phyloP scores from a whole-genome alignment of 2,329 filamentous ascomycete genomes.

The Trichoderma breve region DNA sequence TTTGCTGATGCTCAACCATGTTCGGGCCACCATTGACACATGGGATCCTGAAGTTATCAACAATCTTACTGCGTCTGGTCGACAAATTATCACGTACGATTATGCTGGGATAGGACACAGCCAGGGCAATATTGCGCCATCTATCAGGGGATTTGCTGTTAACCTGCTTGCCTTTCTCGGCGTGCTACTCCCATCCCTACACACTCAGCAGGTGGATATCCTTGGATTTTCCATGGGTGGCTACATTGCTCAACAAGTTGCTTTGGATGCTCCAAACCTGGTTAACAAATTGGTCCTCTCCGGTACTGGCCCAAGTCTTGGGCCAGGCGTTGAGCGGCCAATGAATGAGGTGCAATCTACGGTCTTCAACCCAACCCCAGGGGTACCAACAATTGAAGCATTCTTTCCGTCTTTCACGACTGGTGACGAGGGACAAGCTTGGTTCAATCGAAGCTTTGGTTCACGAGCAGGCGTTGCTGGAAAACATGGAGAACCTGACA shows the following conservation, averaged over 20 bases:
- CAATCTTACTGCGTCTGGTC: slow-evolving; percentile 49
- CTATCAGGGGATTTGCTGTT: neutral
- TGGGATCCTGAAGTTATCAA: slow-evolving; percentile 44
- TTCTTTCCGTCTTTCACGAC: slow-evolving; percentile 7
- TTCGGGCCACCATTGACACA: slow-evolving; percentile 32
- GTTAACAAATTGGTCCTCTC: slow-evolving; percentile 44
- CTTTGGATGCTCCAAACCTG: slow-evolving; percentile 37
- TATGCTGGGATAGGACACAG: slow-evolving; percentile 22
- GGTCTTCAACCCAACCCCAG: neutral
- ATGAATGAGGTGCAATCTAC: slow-evolving; percentile 10
- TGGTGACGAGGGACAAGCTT: neutral
- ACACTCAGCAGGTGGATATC: slow-evolving; percentile 36
- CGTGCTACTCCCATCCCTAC: neutral
- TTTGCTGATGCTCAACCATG: slow-evolving; percentile 26
- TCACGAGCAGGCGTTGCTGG: neutral
- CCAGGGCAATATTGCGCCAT: neutral
- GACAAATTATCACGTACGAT: slow-evolving; percentile 32
- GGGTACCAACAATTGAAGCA: neutral
- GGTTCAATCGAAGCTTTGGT: neutral
- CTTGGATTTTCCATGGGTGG: slow-evolving; percentile 53
- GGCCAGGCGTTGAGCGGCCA: slow-evolving; percentile 33
- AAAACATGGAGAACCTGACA: neutral
- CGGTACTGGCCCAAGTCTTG: slow-evolving; percentile 42
- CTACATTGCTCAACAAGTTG: slow-evolving; percentile 44
- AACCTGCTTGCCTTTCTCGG: neutral